Evolutionary conservation across 2,329 filamentous ascomycete genomes (phyloP), one percentile per base, ranked within the genome.

Genomic region (Podosphaera aphanis): DNA sequence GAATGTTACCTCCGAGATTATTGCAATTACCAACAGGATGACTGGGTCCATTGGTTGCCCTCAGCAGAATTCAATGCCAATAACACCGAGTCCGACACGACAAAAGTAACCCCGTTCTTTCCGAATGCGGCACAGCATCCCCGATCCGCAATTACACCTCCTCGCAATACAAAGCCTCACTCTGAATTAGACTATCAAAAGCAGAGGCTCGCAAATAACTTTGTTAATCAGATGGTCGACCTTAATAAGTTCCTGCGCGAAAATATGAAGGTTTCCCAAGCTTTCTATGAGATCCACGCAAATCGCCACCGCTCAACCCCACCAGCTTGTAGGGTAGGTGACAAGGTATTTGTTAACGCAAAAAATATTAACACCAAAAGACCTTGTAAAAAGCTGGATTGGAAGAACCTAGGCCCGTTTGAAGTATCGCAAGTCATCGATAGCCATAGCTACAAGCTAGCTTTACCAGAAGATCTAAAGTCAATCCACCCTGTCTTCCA

Each of bases 331-430:
- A n/a, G 42, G 15, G 38, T 41, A 8, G 45, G 38, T 3, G 8
- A 42, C 11, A 35, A 46, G 25, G 37, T 46, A 2, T 46, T 41
- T 27, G 27, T 46, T 6, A 35, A 16, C 18, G 29, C 29, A 35
- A 35, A 43, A 36, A 46, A 43, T 18, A 36, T 46, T 18, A 35
- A 25, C 25, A 46, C 45, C 20, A 43, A 35, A 11, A 35, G 38
- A 42, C 27, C 27, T 7, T 23, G 45, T 20, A 33, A 46, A 18
- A 46, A 46, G 18, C 13, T 46, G 3, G 45, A 46, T 19, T 35
- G 39, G 37, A 46, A 42, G 25, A 46, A 46, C 16, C 41, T 46
- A 16, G 19, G 44, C 18, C 44, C 31, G 16, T 48, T 38, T 29
- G 19, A 20, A 35, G 40, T 48, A 11, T 19, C n/a, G 2, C 43